These are phyloP conservation scores for Tylopilus vinaceipallidus DNA, from an alignment of 768 basidiomycete species.

Conservation along the genomic window DNA sequence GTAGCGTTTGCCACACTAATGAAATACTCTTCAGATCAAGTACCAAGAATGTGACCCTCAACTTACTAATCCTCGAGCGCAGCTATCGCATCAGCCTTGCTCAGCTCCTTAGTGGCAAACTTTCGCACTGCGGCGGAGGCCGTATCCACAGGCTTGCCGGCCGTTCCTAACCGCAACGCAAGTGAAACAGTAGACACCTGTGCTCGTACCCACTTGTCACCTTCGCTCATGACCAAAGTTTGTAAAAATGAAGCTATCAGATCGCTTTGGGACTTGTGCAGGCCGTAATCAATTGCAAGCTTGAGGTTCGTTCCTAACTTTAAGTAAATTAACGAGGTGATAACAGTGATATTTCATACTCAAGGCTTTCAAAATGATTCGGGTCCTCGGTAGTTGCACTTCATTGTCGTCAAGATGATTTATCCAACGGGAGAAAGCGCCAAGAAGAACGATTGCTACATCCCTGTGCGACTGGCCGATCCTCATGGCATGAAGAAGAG, in stretches of 20 bases:
- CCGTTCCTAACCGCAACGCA: constrained; percentile 64
- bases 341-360: constrained; percentile 69
- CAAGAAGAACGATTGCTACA: constrained; percentile 82
- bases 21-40: background rate
- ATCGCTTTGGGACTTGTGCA: constrained; percentile 76
- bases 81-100: constrained; percentile 73
- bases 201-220: constrained; percentile 82
- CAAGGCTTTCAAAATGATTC: constrained; percentile 71
- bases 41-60: background rate
- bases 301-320: constrained; percentile 78
- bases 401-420: constrained; percentile 86
- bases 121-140: constrained; percentile 77
- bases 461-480: constrained; percentile 75
- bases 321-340: constrained; percentile 71
- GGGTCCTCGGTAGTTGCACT: constrained; percentile 63
- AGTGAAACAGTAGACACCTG: constrained; percentile 67
- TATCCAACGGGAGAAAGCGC: constrained; percentile 89
- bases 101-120: constrained; percentile 86
- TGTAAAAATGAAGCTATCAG: constrained; percentile 92
- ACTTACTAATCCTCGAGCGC: constrained; percentile 88
- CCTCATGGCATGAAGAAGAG: constrained; percentile 87
- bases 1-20: constrained; percentile 85
- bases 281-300: constrained; percentile 86
- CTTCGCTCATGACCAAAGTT: constrained; percentile 95
- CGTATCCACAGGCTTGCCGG: constrained; percentile 70